phyloP scores from a whole-genome alignment of 176 grass and related monocot species.

The Bolboschoenus planiculmis region DNA sequence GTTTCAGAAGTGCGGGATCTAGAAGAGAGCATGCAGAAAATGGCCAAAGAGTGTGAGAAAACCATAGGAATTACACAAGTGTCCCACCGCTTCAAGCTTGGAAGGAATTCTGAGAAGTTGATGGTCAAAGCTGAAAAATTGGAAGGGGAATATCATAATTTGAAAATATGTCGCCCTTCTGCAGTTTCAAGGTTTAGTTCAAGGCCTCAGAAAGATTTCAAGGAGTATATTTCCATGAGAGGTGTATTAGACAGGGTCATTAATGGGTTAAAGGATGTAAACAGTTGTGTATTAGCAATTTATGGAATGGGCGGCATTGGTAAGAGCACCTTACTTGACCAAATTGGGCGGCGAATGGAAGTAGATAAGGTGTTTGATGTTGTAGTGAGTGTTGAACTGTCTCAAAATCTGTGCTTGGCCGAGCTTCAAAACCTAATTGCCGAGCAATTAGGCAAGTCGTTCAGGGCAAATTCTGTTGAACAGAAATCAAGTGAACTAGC shows the following conservation, averaged over 20 bases:
- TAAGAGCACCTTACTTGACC: constrained; percentile 21
- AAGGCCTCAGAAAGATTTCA: constrained; percentile 15
- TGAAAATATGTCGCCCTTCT: neutral
- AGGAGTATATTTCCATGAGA: constrained; percentile 4
- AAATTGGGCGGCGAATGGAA: constrained; percentile 4
- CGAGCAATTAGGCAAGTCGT: constrained; percentile 2
- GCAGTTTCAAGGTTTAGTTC: neutral
- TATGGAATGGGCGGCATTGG: constrained; percentile 32
- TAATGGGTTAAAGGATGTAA: constrained; percentile 12
- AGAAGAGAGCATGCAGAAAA: neutral
- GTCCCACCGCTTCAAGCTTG: neutral
- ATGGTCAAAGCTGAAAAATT: neutral
- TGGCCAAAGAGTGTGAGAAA: neutral
- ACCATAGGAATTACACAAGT: neutral
- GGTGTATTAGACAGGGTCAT: neutral
- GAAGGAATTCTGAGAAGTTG: neutral
- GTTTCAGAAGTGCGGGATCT: neutral
- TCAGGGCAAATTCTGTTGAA: neutral
- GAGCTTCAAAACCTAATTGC: constrained; percentile 3
- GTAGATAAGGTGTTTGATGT: constrained; percentile 6
- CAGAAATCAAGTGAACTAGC: neutral
- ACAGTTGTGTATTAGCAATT: constrained; percentile 8
- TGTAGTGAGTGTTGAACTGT: constrained; percentile 6
- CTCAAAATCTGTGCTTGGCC: neutral
- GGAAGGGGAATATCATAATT: neutral